These are phyloP conservation scores for Nicotiana rustica DNA, from an alignment of 305 asterid genomes.

Conservation along the genomic window DNA sequence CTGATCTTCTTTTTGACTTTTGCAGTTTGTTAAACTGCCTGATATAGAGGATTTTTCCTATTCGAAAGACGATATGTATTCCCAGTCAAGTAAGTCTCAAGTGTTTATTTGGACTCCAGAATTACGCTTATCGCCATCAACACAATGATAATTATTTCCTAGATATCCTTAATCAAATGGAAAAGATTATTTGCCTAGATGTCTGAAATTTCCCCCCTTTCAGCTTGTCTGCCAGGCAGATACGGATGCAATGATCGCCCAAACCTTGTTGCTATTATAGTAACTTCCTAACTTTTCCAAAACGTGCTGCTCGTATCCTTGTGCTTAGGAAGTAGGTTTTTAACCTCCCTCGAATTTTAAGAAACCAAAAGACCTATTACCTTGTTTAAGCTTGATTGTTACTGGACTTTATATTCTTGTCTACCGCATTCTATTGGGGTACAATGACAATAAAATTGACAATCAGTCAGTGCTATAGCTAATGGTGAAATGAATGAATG, in stretches of 20 bases:
- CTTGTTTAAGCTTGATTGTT: conserved; percentile 13
- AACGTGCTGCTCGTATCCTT: not conserved
- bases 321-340: not conserved
- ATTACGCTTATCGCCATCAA: not conserved
- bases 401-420: not conserved
- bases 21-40: conserved; percentile 70
- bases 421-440: conserved; percentile 5
- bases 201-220: not conserved
- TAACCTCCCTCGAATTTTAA: not conserved
- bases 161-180: not conserved
- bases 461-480: not conserved
- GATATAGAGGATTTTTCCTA: conserved; percentile 93
- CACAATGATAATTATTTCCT: not conserved
- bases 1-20: not conserved
- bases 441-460: not conserved
- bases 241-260: not conserved
- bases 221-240: not conserved
- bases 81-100: conserved; percentile 61
- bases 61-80: conserved; percentile 48
- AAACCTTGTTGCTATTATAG: not conserved
- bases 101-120: conserved; percentile 22
- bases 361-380: not conserved
- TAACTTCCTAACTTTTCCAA: not conserved
- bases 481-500: not conserved
- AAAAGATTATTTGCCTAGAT: not conserved